A percentile compares a stretch with the other conserved stretches of the same genome.
Conservation (phyloP, 2,329 filamentous ascomycete species). For the Elsinoe australis region DNA sequence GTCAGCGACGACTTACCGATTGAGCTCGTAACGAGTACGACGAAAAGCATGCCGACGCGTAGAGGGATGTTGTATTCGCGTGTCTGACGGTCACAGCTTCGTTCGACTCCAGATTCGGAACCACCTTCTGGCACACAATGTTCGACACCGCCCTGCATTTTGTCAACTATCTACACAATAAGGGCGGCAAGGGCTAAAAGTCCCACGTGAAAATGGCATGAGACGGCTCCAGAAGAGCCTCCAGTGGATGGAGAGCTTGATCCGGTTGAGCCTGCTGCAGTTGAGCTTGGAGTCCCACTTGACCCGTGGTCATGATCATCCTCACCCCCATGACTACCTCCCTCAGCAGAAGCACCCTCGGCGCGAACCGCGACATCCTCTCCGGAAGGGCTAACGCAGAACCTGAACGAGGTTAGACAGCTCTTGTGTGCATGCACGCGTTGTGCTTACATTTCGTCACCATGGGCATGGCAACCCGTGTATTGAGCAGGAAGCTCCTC, state of each 20-base stretch:
- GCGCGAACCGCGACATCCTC: conserved; percentile 52
- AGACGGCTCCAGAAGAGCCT: neutral
- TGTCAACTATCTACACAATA: conserved; percentile 10
- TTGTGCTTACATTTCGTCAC: conserved; percentile 49
- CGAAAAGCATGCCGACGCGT: conserved; percentile 64
- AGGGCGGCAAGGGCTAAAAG: conserved; percentile 50
- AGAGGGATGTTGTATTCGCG: conserved; percentile 61
- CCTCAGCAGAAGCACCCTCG: conserved; percentile 29
- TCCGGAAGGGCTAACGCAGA: conserved; percentile 53
- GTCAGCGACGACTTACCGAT: conserved; percentile 42
- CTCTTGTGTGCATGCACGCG: too few species aligned
- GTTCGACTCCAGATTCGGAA: conserved; percentile 39
- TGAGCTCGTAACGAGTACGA: conserved; percentile 59
- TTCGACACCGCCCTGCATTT: conserved; percentile 21
- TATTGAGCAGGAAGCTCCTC: conserved; percentile 52
- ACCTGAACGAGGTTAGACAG: conserved; percentile 41
- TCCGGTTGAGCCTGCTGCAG: conserved; percentile 30
- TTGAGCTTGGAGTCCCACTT: neutral
- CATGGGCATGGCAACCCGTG: conserved; percentile 59
- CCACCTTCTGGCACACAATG: conserved; percentile 48
- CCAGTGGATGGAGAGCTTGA: neutral
- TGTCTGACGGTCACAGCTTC: conserved; percentile 30
- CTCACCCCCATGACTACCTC: conserved; percentile 21
- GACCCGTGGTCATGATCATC: conserved; percentile 1
- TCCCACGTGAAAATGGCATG: conserved; percentile 66